A percentile compares a stretch with the other conserved stretches of the same genome.
Conservation (phyloP, 257 asterid genomes). For the Solanum neorickii region DNA sequence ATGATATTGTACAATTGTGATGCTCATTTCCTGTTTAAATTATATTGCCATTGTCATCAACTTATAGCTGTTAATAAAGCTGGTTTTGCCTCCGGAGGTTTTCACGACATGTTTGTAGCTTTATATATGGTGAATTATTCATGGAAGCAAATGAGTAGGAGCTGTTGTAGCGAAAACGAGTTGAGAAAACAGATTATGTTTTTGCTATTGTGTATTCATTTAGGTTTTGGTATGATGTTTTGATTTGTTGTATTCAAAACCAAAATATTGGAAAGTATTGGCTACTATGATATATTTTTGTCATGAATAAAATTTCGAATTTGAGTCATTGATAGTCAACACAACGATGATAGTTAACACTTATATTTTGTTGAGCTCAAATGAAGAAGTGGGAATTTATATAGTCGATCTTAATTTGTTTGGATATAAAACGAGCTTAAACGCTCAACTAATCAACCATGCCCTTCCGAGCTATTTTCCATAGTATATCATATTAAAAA, state of each 20-base stretch:
- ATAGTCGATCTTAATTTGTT: no score
- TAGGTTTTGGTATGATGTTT: not conserved
- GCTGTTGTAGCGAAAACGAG: not conserved
- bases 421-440: no score
- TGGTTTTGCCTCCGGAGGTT: not conserved
- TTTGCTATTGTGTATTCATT: not conserved
- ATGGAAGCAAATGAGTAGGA: not conserved
- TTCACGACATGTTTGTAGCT: not conserved
- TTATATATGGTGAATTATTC: not conserved
- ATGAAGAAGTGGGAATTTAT: no score
- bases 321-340: no score
- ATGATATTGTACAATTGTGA: conserved; percentile 9
- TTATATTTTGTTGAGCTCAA: no score
- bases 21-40: not conserved
- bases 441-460: no score
- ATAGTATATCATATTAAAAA: no score
- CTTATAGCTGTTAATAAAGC: not conserved
- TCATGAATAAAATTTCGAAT: not conserved
- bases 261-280: not conserved
- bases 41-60: not conserved
- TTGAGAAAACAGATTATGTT: not conserved
- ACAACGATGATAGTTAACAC: no score
- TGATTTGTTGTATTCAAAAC: not conserved
- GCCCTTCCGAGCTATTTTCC: no score
- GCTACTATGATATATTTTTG: not conserved